Conservation (phyloP, 352 stramenopile genomes). For the Globisporangium spinosum region DNA sequence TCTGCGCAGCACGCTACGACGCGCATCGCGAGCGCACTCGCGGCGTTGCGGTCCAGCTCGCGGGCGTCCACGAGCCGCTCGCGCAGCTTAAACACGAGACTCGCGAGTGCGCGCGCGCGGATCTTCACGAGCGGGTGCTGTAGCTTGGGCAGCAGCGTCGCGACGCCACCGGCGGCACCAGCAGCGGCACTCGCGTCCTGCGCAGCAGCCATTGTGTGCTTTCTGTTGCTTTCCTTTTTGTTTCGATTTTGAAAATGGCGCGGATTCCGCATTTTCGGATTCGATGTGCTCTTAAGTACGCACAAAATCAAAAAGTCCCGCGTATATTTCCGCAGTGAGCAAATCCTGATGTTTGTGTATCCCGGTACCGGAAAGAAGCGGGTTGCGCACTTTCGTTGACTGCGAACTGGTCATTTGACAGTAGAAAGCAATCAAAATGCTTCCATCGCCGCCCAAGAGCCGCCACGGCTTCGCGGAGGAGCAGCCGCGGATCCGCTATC, state of each 20-base stretch:
- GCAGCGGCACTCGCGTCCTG: neutral
- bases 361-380: neutral
- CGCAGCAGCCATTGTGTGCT: neutral
- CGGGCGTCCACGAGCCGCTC: conserved; percentile 40
- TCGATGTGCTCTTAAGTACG: neutral
- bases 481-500: neutral
- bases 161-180: conserved; percentile 15
- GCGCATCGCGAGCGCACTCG: conserved; percentile 28
- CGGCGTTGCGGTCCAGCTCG: conserved; percentile 27
- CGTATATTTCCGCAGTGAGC: neutral
- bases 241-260: conserved; percentile 13
- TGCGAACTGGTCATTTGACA: conserved; percentile 1
- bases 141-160: conserved; percentile 54
- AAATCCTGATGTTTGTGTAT: neutral
- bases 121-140: conserved; percentile 59
- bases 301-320: neutral
- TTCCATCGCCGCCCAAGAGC: neutral
- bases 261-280: neutral
- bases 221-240: conserved; percentile 9
- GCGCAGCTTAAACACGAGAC: conserved; percentile 64
- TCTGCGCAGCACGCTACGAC: conserved; percentile 41
- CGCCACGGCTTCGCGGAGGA: neutral
- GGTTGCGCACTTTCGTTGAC: neutral
- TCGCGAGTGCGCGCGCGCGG: conserved; percentile 49
- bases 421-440: conserved; percentile 1